A percentile compares a stretch with the other conserved stretches of the same genome.
phyloP scores from a whole-genome alignment of 345 rosid species.

The Brassica incana region DNA sequence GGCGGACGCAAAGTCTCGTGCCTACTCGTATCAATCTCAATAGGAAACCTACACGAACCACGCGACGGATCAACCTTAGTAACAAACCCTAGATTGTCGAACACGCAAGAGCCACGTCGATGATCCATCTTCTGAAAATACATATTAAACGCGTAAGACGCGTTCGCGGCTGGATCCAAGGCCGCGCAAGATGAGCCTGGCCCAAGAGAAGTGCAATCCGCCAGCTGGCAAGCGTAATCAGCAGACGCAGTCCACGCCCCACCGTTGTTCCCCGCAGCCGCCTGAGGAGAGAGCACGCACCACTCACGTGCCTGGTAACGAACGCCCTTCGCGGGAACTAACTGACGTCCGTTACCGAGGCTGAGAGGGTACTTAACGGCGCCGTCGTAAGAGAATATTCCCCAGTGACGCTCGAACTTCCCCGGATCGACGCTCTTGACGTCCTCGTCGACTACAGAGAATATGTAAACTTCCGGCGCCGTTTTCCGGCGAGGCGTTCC shows the following conservation, averaged over 20 bases:
- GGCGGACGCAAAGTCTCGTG: conserved; percentile 33
- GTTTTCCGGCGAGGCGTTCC: conserved; percentile 70
- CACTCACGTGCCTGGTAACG: conserved; percentile 59
- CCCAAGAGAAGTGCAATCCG: conserved; percentile 73
- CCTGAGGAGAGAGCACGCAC: conserved; percentile 66
- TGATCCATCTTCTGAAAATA: conserved; percentile 75
- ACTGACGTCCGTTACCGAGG: conserved; percentile 43
- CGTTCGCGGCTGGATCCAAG: conserved; percentile 49
- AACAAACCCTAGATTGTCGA: conserved; percentile 39
- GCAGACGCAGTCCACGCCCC: conserved; percentile 5
- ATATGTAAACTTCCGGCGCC: conserved; percentile 70
- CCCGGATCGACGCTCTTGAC: conserved; percentile 70
- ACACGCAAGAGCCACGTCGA: conserved; percentile 50
- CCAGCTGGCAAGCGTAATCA: conserved; percentile 59
- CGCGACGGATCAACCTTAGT: conserved; percentile 60
- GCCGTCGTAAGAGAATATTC: conserved; percentile 74
- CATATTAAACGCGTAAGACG: conserved; percentile 76
- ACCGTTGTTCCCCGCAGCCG: conserved; percentile 37
- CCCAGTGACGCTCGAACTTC: conserved; percentile 82
- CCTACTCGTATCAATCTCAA: conserved; percentile 56
- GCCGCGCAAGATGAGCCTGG: conserved; percentile 56
- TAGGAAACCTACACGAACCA: conserved; percentile 55
- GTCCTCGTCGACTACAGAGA: conserved; percentile 83
- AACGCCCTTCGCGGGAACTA: conserved; percentile 65
- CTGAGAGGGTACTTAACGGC: conserved; percentile 57